Percentiles rank a stretch among this genome's conserved stretches.
Evolutionary conservation across 768 basidiomycete genomes (phyloP).

Genomic region (Paxillus involutus): DNA sequence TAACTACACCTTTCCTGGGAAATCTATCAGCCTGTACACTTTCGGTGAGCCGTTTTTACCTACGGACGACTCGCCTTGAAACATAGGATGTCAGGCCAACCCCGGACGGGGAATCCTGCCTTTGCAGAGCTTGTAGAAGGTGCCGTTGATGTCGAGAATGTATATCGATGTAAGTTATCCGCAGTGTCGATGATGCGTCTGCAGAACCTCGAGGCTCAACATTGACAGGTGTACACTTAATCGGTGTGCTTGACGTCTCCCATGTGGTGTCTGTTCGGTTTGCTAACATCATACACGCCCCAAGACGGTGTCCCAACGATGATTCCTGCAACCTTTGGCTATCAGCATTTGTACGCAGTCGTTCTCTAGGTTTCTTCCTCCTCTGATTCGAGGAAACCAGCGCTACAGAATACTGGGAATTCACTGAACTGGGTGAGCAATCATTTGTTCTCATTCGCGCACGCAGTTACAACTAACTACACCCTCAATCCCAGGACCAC

Average conservation of each 20-base stretch:
- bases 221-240: constrained; percentile 41
- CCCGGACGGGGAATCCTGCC: constrained; percentile 42
- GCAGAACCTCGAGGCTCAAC: not conserved
- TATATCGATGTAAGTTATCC: constrained; percentile 39
- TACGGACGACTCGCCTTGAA: not conserved
- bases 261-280: not conserved
- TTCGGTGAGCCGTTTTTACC: constrained; percentile 35
- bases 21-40: constrained; percentile 37
- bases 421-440: constrained; percentile 37
- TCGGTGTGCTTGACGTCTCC: constrained; percentile 28
- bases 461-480: constrained; percentile 3
- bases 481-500: constrained; percentile 17
- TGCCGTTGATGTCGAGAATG: constrained; percentile 34
- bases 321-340: constrained; percentile 44
- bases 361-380: constrained; percentile 6
- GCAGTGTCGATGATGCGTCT: not conserved
- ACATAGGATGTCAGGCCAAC: constrained; percentile 41
- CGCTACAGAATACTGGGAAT: constrained; percentile 49
- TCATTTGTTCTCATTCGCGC: not conserved
- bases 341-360: constrained; percentile 41
- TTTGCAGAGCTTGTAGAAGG: constrained; percentile 43
- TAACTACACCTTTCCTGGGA: constrained; percentile 28
- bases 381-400: constrained; percentile 20
- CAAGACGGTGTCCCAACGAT: constrained; percentile 54
- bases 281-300: not conserved